A percentile compares a stretch with the other conserved stretches of the same genome.
phyloP scores from a whole-genome alignment of 75 land plant species.

The Selaginella tamariscina region DNA sequence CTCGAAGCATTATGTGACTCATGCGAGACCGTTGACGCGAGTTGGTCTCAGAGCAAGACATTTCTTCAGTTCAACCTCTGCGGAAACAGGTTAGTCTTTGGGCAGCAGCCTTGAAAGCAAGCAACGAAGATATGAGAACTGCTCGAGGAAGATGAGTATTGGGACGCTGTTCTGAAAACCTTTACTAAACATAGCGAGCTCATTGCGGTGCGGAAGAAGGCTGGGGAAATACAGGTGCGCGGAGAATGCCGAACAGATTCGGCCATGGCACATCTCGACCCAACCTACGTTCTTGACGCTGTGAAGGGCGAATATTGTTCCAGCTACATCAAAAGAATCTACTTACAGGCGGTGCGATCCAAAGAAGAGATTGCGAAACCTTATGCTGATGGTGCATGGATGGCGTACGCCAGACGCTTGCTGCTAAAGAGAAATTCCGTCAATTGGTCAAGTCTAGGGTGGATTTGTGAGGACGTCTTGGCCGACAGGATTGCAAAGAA shows the following conservation, averaged over 20 bases:
- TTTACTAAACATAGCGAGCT: too few species aligned
- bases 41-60: too few species aligned
- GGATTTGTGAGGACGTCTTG: neutral
- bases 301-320: neutral
- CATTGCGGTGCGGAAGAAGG: neutral
- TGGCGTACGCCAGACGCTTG: neutral
- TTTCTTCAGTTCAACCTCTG: too few species aligned
- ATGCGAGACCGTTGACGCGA: too few species aligned
- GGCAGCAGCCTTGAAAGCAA: neutral
- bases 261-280: neutral
- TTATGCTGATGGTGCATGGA: neutral
- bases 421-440: neutral
- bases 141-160: neutral
- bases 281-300: neutral
- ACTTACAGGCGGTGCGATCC: neutral
- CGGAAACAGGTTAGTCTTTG: too few species aligned
- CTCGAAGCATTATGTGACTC: too few species aligned
- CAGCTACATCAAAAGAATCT: neutral
- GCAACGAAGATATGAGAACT: neutral
- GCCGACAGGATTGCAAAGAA: neutral
- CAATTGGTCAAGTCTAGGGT: neutral
- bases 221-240: neutral
- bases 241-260: neutral
- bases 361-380: neutral
- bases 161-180: neutral